Evolutionary conservation across 2,329 filamentous ascomycete genomes (phyloP), one percentile per base, ranked within the genome.

Genomic region (Xylaria sp.): DNA sequence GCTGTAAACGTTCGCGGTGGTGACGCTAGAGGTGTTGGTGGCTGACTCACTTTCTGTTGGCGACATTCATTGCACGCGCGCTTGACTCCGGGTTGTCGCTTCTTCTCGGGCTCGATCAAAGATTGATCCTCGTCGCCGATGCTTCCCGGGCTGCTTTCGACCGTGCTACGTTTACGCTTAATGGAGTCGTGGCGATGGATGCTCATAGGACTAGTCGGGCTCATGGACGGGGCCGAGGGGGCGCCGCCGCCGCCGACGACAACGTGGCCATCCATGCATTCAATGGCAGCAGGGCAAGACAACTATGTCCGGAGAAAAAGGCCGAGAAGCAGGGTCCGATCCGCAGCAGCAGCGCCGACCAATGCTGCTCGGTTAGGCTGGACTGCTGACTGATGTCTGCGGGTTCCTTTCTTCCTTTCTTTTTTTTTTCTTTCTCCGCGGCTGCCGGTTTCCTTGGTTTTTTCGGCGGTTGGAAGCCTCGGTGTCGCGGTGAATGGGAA

Each of bases 1-100:
- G 20, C 12, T 56, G 60, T 10, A 41, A 25, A 60, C 34, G 12
- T 46, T 63, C 15, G 41, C 50, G 56, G 46, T 53, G 41, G 41
- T 58, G 36, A 34, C 12, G 63, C 20, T 65, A 39, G 32, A 34
- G 34, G 39, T 41, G 32, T 15, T 45, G 60, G 20, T 30, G 32
- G 59, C 59, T 63, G 66, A 84, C 83, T 86, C 82, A 93, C 92
- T 85, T 95, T 95, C 80, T 95, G 92, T 81, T 95, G 92, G 69
- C 92, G 87, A 78, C 92, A 95, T 80, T 95, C 92, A 77, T 94
- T 94, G 80, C 92, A 95, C 6, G 92, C 92, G 75, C 93, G 86
- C 82, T 95, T 93, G 57, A 91, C 89, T 63, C 89, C 89, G 30
- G 89, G 89, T 72, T 90, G 87, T 68, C 89, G 85, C 79, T 88